These are phyloP conservation scores for Fusarium domesticum DNA, from an alignment of 2,329 filamentous ascomycete genomes.

Conservation along the genomic window DNA sequence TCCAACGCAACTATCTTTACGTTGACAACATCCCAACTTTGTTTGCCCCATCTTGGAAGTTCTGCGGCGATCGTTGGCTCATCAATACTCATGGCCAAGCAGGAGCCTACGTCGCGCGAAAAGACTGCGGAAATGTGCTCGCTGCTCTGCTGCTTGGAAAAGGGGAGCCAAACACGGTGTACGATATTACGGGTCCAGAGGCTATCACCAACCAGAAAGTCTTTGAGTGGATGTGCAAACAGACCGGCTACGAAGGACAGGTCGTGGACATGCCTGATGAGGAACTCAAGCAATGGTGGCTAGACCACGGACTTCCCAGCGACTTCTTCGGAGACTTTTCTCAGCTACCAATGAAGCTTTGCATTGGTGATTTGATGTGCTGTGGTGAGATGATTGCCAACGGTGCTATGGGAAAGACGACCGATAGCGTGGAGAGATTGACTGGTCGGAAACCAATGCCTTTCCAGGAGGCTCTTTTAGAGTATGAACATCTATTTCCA, in stretches of 20 bases:
- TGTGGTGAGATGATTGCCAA: constrained; percentile 25
- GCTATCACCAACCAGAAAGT: constrained; percentile 21
- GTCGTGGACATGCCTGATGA: constrained; percentile 24
- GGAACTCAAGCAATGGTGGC: constrained; percentile 23
- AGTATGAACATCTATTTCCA: constrained; percentile 24
- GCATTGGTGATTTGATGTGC: constrained; percentile 24
- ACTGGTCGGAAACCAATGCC: constrained; percentile 19
- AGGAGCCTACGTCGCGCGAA: constrained; percentile 23
- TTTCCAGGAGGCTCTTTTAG: constrained; percentile 18
- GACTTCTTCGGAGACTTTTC: constrained; percentile 27
- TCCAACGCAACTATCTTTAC: constrained; percentile 27
- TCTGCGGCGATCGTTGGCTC: constrained; percentile 24
- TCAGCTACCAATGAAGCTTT: constrained; percentile 25
- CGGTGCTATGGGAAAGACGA: constrained; percentile 18
- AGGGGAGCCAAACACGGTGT: constrained; percentile 23
- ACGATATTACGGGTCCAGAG: constrained; percentile 21
- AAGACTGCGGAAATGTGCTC: constrained; percentile 24
- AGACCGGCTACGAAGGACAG: constrained; percentile 20
- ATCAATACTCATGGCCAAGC: constrained; percentile 20
- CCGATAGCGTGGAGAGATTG: constrained; percentile 24
- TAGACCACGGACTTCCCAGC: constrained; percentile 17
- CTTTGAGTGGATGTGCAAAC: constrained; percentile 22
- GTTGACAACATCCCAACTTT: constrained; percentile 23
- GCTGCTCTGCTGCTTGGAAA: constrained; percentile 18
- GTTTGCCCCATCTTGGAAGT: constrained; percentile 22